Evolutionary conservation across 2,329 filamentous ascomycete genomes (phyloP).

Genomic region (Gremmenia infestans): DNA sequence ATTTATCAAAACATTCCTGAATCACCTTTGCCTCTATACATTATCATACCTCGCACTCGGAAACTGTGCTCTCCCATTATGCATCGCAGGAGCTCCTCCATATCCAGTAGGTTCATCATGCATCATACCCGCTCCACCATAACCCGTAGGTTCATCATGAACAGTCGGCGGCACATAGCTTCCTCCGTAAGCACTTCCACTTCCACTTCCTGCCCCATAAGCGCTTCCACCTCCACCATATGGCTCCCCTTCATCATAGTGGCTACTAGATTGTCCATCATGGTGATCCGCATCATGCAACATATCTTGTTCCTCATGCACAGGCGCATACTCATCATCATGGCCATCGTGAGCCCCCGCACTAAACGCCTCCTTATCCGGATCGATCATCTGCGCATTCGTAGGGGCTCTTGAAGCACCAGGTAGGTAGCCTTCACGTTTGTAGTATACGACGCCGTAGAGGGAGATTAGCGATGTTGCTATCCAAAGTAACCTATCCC

Average conservation of each 20-base stretch:
- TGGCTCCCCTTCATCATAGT: constrained; percentile 9
- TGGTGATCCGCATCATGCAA: background rate
- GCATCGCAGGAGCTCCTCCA: constrained; percentile 36
- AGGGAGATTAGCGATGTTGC: constrained; percentile 51
- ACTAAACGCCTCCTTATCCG: constrained; percentile 65
- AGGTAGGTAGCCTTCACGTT: constrained; percentile 55
- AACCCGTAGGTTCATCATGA: constrained; percentile 37
- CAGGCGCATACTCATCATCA: constrained; percentile 24
- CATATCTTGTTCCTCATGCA: background rate
- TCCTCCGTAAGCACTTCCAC: constrained; percentile 17
- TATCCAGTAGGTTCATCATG: constrained; percentile 37
- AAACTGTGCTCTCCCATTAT: constrained; percentile 39
- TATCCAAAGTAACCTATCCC: constrained; percentile 49
- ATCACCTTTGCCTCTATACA: constrained; percentile 9
- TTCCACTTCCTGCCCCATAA: constrained; percentile 5
- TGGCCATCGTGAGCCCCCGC: constrained; percentile 53
- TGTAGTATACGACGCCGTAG: constrained; percentile 57
- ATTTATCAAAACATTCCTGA: constrained; percentile 5
- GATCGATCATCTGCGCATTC: constrained; percentile 50
- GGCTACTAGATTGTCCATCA: constrained; percentile 2
- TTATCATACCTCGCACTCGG: constrained; percentile 52
- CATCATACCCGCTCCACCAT: constrained; percentile 16
- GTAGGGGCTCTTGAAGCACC: constrained; percentile 35
- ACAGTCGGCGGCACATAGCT: constrained; percentile 30
- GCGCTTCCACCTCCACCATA: constrained; percentile 8